Evolutionary conservation across 768 basidiomycete genomes (phyloP).

Genomic region (Leccinum ochraceum): DNA sequence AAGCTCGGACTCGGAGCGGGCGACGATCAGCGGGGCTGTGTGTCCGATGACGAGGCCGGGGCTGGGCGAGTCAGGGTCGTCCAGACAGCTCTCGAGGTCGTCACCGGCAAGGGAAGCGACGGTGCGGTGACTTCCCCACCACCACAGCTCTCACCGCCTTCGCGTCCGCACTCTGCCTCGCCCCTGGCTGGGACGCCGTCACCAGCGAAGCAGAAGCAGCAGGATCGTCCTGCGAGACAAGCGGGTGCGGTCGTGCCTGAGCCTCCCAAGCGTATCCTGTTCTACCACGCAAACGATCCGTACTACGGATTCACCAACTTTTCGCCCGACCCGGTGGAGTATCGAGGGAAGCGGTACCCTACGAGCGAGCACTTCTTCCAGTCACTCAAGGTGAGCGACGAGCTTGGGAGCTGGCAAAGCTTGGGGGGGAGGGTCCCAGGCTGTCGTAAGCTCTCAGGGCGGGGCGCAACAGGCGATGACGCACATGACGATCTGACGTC

Average conservation of each 20-base stretch:
- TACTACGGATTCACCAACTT: conserved; percentile 46
- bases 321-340: conserved; percentile 43
- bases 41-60: conserved; percentile 30
- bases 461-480: conserved; percentile 12
- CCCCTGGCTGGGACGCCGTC: conserved; percentile 14
- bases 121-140: conserved; percentile 5
- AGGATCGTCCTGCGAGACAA: neutral
- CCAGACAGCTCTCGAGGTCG: conserved; percentile 28
- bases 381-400: conserved; percentile 39
- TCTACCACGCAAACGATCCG: conserved; percentile 34
- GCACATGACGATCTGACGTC: conserved; percentile 18
- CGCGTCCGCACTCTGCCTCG: conserved; percentile 25
- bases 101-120: conserved; percentile 9
- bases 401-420: neutral
- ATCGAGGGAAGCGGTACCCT: conserved; percentile 40
- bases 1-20: conserved; percentile 22
- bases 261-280: conserved; percentile 31
- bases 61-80: conserved; percentile 26
- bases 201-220: conserved; percentile 10
- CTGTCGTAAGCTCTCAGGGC: neutral
- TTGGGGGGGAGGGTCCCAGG: neutral
- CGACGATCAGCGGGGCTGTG: conserved; percentile 28
- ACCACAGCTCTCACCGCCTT: conserved; percentile 8
- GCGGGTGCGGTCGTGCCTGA: neutral
- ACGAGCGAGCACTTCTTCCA: conserved; percentile 52